Evolutionary conservation across 176 grass and related monocot genomes (phyloP), one percentile per base, ranked within the genome.

Genomic region (Ampelocalamus luodianensis): DNA sequence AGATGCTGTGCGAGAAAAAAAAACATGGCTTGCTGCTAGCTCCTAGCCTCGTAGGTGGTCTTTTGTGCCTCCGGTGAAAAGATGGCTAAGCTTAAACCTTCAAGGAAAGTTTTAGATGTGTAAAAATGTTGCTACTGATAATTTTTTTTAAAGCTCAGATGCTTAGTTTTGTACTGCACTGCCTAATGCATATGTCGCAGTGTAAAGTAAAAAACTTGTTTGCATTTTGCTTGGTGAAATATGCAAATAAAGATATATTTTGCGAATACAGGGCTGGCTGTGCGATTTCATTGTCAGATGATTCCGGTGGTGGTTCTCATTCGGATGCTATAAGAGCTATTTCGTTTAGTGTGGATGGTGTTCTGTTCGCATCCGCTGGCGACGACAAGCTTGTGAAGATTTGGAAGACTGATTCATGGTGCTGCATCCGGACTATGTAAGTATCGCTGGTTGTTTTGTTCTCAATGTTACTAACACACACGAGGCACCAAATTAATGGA

Each of bases 381-480:
- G 96, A 99, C 29, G 90, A 99, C 66, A 99, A 94, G 64, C 88
- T 96, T 78, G 90, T 99, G 45, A 96, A 96, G 81, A 79, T 99
- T 40, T 99, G 93, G 93, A 89, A 72, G 54, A 91, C 96, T 10
- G 82, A 84, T 87, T 85, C 91, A 0, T 99, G 96, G 91, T 40
- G 60, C 53, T 92, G 93, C 81, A 82, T 89, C 53, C 71, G 26
- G 44, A 94, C 96, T 46, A 85, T 94, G 96, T 99, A 89, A 94
- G 87, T 84, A 4, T 18, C 4, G 6, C 13, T 49, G 1, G 43
- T 50, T 50, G 0, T 12, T 79, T 14, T 22, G 8, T 9, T 48
- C 36, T 83, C 40, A 32, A 13, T 71, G 5, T 22, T 15, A 42
- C 48, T 64, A 71, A 54, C 24, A 63, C 7, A 32, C 55, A 3